A percentile compares a stretch with the other conserved stretches of the same genome.
Evolutionary conservation across 257 asterid genomes (phyloP).

Genomic region (Rauvolfia tetraphylla): DNA sequence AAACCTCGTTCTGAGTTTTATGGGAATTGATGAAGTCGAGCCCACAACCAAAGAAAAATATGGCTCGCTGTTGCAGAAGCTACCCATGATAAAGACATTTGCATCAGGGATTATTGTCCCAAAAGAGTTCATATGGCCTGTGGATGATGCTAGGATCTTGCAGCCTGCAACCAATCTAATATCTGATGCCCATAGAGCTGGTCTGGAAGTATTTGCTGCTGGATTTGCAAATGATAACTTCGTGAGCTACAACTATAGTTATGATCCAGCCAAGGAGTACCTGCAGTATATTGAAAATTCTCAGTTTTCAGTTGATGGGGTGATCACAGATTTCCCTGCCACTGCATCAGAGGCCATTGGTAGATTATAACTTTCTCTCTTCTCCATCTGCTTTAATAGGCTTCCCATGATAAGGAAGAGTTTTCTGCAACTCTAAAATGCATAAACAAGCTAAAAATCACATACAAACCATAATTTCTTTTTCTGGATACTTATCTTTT

Average conservation of each 20-base stretch:
- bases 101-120: constrained; percentile 84
- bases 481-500: neutral
- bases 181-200: constrained; percentile 70
- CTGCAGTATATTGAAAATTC: constrained; percentile 55
- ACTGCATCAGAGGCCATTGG: constrained; percentile 87
- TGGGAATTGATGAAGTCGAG: constrained; percentile 37
- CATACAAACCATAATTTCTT: neutral
- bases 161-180: constrained; percentile 65
- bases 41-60: constrained; percentile 62
- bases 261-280: constrained; percentile 76
- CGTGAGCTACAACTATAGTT: constrained; percentile 79
- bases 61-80: constrained; percentile 43
- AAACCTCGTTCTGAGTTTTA: constrained; percentile 55
- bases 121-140: constrained; percentile 77
- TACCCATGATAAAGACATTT: constrained; percentile 56
- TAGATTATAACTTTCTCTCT: constrained; percentile 22
- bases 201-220: constrained; percentile 63
- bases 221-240: constrained; percentile 74
- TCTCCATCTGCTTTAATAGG: neutral
- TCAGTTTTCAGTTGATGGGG: constrained; percentile 78
- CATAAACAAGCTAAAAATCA: neutral
- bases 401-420: neutral
- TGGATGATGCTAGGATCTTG: constrained; percentile 36
- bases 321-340: constrained; percentile 72
- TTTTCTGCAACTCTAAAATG: neutral